A percentile compares a stretch with the other conserved stretches of the same genome.
Conservation (phyloP, 2,329 filamentous ascomycete species). For the Cladosporium sp. region DNA sequence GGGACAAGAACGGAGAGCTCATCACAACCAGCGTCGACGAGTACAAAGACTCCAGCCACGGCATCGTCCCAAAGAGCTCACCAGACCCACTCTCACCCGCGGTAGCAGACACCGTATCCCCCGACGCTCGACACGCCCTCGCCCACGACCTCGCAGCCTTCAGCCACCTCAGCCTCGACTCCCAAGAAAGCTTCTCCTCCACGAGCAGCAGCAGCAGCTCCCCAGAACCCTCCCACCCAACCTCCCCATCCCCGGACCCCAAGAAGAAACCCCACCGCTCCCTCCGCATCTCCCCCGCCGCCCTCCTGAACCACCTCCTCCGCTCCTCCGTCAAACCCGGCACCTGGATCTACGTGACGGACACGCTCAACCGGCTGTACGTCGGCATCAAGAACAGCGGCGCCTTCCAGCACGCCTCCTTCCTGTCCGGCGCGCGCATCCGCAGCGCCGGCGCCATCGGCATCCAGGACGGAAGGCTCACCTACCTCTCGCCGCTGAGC, state of each 20-base stretch:
- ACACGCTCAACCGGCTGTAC: conserved; percentile 77
- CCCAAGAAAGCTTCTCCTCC: background rate
- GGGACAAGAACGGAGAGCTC: conserved; percentile 73
- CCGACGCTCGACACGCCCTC: conserved; percentile 1
- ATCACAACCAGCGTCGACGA: conserved; percentile 67
- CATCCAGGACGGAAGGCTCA: conserved; percentile 70
- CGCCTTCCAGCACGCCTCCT: conserved; percentile 86
- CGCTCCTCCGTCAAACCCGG: conserved; percentile 73
- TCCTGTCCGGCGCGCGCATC: conserved; percentile 75
- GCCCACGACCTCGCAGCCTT: background rate
- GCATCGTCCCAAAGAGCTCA: conserved; percentile 39
- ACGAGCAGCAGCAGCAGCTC: conserved; percentile 6
- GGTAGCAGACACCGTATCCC: conserved; percentile 10
- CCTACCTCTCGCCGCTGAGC: conserved; percentile 58
- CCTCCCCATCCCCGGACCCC: conserved; percentile 42
- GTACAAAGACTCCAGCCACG: conserved; percentile 72
- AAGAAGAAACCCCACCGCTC: conserved; percentile 40
- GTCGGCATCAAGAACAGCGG: conserved; percentile 83
- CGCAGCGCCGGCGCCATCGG: conserved; percentile 77
- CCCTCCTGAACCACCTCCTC: conserved; percentile 70
- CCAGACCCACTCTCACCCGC: conserved; percentile 31
- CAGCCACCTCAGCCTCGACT: conserved; percentile 6
- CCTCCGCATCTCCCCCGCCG: conserved; percentile 63
- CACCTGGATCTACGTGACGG: conserved; percentile 88
- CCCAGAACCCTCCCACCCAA: background rate